Percentiles rank a stretch among this genome's conserved stretches.
Evolutionary conservation across 257 asterid species (phyloP).

Genomic region (Scutellaria galericulata): DNA sequence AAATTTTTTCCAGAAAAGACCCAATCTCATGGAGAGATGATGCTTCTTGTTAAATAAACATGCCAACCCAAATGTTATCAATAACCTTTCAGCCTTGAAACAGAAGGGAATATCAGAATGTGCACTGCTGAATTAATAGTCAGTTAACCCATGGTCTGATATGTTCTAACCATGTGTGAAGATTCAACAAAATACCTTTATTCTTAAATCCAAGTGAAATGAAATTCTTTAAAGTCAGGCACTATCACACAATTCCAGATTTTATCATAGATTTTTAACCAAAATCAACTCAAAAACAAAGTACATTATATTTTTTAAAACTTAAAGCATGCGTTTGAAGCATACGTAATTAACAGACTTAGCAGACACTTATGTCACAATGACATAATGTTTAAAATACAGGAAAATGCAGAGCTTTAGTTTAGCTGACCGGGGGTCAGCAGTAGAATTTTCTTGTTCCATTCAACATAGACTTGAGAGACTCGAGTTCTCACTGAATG

Average conservation of each 20-base stretch:
- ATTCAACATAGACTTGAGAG: not conserved
- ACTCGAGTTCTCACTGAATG: conserved; percentile 1
- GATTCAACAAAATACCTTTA: conserved; percentile 2
- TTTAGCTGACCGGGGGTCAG: too few relatives aligned
- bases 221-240: not conserved
- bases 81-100: conserved; percentile 23
- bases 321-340: too few relatives aligned
- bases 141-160: not conserved
- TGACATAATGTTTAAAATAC: too few relatives aligned
- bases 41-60: conserved; percentile 8
- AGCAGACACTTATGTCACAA: too few relatives aligned
- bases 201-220: not conserved
- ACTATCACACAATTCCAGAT: not conserved
- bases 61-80: not conserved
- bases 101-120: not conserved
- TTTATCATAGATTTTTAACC: not conserved
- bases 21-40: not conserved
- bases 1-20: not conserved
- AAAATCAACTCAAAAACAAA: too few relatives aligned
- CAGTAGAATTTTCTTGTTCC: not conserved
- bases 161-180: not conserved
- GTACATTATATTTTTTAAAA: too few relatives aligned
- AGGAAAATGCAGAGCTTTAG: too few relatives aligned
- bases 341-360: too few relatives aligned
- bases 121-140: not conserved